Evolutionary conservation across 768 basidiomycete genomes (phyloP), one percentile per base, ranked within the genome.

Genomic region (Gyrodon lividus): DNA sequence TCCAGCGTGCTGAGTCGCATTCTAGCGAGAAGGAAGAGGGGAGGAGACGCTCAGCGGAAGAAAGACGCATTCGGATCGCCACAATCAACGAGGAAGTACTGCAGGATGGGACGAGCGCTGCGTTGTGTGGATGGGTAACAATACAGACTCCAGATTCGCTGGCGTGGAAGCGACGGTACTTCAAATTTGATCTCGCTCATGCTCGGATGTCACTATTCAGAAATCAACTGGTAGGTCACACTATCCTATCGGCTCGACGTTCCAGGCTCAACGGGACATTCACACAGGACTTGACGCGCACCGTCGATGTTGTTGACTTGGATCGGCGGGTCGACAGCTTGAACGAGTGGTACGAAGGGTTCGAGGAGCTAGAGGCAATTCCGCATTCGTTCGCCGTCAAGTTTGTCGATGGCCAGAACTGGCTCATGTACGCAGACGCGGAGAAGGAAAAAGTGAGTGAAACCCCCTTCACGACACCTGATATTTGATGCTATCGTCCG

Each of bases 151-250:
- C 71, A 24, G 78, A 80, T 13, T 73, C 72, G 3, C 65, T 82
- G 48, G 69, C 74, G 1, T 87, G 86, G 86, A 82, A 81, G 58
- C 73, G 86, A 51, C 72, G 84, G n/a, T 86, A 78, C 58, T 85
- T 77, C 66, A 79, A 76, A 64, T 77, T 86, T 42, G 68, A 68
- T 43, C 61, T 75, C 46, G 76, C 73, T 14, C 73, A 71, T 20
- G 69, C 69, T 0, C 59, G 61, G 6, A 55, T 81, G 28, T 72
- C 74, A 46, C 71, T 87, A 37, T 82, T 77, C 59, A 74, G 74
- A 37, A 80, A 72, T 61, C 74, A 74, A 30, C 74, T 79, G 68
- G 85, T 81, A 51, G 46, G 73, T 58, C 10, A 31, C 51, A 6
- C 9, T 48, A 26, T 37, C 17, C 38, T n/a, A 38, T 31, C 31